Percentiles rank a stretch among this genome's conserved stretches.
Conservation (phyloP, 768 basidiomycete species). For the Mycena metata region DNA sequence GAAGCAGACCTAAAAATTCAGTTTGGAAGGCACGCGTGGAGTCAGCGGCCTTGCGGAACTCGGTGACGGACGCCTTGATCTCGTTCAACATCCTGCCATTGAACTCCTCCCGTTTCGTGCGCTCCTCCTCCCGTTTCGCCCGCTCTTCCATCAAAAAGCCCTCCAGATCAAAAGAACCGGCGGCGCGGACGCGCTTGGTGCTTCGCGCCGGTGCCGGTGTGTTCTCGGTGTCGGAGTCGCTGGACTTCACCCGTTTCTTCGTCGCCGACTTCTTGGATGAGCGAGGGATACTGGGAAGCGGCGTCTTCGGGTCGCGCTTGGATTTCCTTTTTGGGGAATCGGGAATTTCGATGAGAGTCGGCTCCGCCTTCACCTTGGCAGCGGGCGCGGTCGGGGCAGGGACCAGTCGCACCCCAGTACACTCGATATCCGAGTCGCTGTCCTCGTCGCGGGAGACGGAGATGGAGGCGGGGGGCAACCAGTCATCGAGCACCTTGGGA, state of each 20-base stretch:
- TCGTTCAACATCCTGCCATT: neutral
- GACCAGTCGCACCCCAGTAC: too few relatives aligned
- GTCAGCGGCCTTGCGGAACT: neutral
- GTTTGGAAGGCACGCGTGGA: neutral
- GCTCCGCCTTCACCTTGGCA: constrained; percentile 8
- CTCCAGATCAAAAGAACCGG: neutral
- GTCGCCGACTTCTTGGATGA: neutral
- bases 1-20: neutral
- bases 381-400: too few relatives aligned
- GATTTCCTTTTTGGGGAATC: too few relatives aligned
- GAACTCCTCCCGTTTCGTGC: neutral
- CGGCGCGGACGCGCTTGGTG: neutral
- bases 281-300: neutral
- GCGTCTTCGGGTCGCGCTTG: neutral
- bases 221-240: constrained; percentile 5
- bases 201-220: neutral
- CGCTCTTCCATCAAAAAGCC: too few relatives aligned
- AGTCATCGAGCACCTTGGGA: too few relatives aligned
- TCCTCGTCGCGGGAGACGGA: too few relatives aligned
- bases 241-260: neutral
- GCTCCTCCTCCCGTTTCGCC: too few relatives aligned
- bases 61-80: neutral
- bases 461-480: too few relatives aligned
- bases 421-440: too few relatives aligned
- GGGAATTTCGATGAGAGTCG: neutral